These are phyloP conservation scores for Raphanus hybrid DNA, from an alignment of 441 rosid genomes.

Conservation along the genomic window DNA sequence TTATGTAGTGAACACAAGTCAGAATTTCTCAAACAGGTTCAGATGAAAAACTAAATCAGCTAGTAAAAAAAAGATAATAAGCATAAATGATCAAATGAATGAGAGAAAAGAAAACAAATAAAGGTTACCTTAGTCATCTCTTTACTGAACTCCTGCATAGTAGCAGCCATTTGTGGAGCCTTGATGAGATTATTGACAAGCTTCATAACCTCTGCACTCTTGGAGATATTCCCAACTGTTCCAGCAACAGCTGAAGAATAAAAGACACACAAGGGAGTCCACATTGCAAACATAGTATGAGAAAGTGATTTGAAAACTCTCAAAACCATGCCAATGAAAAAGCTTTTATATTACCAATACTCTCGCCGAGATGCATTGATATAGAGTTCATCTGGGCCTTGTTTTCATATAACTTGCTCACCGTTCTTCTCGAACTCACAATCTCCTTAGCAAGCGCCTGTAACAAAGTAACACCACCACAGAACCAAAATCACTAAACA, in stretches of 20 bases:
- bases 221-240: no score
- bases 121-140: constrained; percentile 79
- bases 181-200: constrained; percentile 14
- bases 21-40: no score
- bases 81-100: no score
- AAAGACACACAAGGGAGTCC: no score
- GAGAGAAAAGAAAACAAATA: no score
- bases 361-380: constrained; percentile 96
- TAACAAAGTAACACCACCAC: neutral
- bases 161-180: constrained; percentile 89
- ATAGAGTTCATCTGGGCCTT: constrained; percentile 94
- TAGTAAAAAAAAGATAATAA: no score
- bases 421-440: constrained; percentile 82
- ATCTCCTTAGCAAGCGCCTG: constrained; percentile 93
- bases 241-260: no score
- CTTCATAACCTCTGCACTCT: no score
- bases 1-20: no score
- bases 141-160: constrained; percentile 93
- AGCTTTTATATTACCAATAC: constrained; percentile 58
- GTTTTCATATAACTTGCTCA: constrained; percentile 81
- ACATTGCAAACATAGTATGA: no score
- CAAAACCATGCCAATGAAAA: constrained; percentile 13
- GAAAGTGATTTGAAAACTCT: constrained; percentile 7
- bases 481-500: no score
- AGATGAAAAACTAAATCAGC: no score